These are phyloP conservation scores for Ophiosphaerella narmari DNA, from an alignment of 2,329 filamentous ascomycete genomes.

Conservation along the genomic window DNA sequence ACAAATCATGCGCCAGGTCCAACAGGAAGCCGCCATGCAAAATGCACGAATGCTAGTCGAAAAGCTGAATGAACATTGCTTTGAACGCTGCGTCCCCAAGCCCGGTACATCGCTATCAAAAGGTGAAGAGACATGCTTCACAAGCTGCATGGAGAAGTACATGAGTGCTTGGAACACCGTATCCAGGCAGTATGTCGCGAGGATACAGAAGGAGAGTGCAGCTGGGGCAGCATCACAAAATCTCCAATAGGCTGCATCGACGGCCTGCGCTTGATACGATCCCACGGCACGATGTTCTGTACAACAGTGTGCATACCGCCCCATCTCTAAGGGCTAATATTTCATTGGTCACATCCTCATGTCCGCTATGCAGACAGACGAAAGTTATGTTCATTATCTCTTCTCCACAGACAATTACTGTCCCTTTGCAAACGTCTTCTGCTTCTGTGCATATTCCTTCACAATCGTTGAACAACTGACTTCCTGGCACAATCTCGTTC, in stretches of 20 bases:
- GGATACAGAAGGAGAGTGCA: slow-evolving; percentile 51
- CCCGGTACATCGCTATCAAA: slow-evolving; percentile 56
- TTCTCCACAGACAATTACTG: not conserved
- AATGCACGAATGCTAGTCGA: slow-evolving; percentile 58
- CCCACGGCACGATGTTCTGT: slow-evolving; percentile 1
- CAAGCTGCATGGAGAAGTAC: slow-evolving; percentile 61
- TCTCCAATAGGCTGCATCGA: not conserved
- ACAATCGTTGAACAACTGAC: slow-evolving; percentile 82
- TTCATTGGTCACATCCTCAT: not conserved
- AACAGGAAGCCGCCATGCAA: slow-evolving; percentile 57
- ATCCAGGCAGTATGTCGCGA: slow-evolving; percentile 53
- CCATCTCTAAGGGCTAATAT: not conserved
- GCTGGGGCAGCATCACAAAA: not conserved
- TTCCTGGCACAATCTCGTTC: slow-evolving; percentile 83
- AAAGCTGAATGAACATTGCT: slow-evolving; percentile 62
- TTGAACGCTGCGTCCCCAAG: slow-evolving; percentile 60
- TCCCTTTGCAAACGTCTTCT: slow-evolving; percentile 51
- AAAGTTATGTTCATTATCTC: not conserved
- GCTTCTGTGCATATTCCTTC: slow-evolving; percentile 72
- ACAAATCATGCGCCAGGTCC: slow-evolving; percentile 57
- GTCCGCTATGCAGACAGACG: not conserved
- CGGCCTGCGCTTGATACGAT: not conserved
- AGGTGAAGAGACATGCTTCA: slow-evolving; percentile 56
- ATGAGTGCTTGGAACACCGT: slow-evolving; percentile 60
- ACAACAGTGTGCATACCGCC: not conserved